Base-by-base conservation (phyloP, 148 eudicot genomes). In the Rhododendron simsii region DNA sequence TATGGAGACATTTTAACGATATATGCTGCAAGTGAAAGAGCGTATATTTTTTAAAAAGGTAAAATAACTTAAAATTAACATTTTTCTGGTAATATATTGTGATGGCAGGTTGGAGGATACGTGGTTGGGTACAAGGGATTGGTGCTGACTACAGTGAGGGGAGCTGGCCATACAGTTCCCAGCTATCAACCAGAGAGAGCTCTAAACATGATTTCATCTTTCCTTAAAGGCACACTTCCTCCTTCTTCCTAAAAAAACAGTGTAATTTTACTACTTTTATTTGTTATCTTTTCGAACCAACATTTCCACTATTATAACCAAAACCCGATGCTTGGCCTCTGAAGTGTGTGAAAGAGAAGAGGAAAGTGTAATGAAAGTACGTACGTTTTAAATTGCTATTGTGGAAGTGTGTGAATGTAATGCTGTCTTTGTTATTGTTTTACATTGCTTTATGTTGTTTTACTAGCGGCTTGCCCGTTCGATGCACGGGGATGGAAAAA, bases 121-220 rank as follows among this genome's bases (percentile, higher is more conserved):
- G 87, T 85, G 37, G 86, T 78, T 39, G 80, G 8, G 48, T 88
- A 81, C 86, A 21, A 59, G 50, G 86, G 83, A 20, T 9, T 82
- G 69, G 77, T 67, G 5, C 79, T 85, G 1, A 14, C 41, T 15
- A 88, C 83, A 78, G 80, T 85, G 47, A 53, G 85, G 80, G 87
- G 90, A 63, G 83, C 90, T 50, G 83, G 61, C 5, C 87, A 85
- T 83, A 4, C 0, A 21, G 87, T 87, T 85, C 89, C 89, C 59
- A 84, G 87, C 65, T 81, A 87, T 80, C 89, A 87, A 55, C 90
- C 88, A 55, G 80, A 75, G 28, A 35, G 90, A 81, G 90, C 86
- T 10, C 18, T 82, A 0, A 5, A 15, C 71, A 83, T 84, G 85
- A 73, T 84, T 41, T 86, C 86, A 83, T 86, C 88, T 5, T 86